Percentiles rank a stretch among this genome's conserved stretches.
phyloP scores from a whole-genome alignment of 306 rosid species.

The Neltuma alba region DNA sequence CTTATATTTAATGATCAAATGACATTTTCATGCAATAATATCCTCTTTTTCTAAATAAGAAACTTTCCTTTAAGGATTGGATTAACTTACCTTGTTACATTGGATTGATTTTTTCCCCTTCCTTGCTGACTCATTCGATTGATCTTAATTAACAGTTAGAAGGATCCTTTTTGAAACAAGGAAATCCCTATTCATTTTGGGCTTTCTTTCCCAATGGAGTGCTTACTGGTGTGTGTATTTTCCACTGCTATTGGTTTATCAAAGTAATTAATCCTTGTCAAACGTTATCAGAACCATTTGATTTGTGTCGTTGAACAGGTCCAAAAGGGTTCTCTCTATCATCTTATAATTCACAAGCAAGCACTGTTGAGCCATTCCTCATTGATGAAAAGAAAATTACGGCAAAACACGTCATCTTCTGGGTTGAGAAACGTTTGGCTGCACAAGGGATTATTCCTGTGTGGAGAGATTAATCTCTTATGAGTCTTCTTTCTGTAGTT shows the following conservation, averaged over 20 bases:
- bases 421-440: slow-evolving; percentile 98
- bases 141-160: slow-evolving; percentile 65
- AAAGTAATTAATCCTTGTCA: background rate
- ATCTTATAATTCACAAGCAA: slow-evolving; percentile 69
- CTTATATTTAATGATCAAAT: background rate
- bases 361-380: slow-evolving; percentile 94
- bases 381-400: slow-evolving; percentile 88
- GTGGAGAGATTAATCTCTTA: slow-evolving; percentile 66
- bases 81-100: too few relatives aligned
- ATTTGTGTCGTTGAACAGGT: slow-evolving; percentile 52
- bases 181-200: slow-evolving; percentile 74
- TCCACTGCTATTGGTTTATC: slow-evolving; percentile 6
- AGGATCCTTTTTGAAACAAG: slow-evolving; percentile 76
- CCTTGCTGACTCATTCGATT: background rate
- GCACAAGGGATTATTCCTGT: slow-evolving; percentile 97
- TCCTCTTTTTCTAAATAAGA: too few relatives aligned
- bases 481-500: slow-evolving; percentile 31
- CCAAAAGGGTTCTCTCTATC: slow-evolving; percentile 92
- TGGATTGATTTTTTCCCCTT: too few relatives aligned
- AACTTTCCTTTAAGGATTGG: too few relatives aligned
- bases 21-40: background rate
- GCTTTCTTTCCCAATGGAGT: slow-evolving; percentile 83
- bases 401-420: slow-evolving; percentile 70
- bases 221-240: slow-evolving; percentile 56
- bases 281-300: background rate